These are phyloP conservation scores for Pontederia crassipes DNA, from an alignment of 176 grass and related monocot species.

Conservation along the genomic window DNA sequence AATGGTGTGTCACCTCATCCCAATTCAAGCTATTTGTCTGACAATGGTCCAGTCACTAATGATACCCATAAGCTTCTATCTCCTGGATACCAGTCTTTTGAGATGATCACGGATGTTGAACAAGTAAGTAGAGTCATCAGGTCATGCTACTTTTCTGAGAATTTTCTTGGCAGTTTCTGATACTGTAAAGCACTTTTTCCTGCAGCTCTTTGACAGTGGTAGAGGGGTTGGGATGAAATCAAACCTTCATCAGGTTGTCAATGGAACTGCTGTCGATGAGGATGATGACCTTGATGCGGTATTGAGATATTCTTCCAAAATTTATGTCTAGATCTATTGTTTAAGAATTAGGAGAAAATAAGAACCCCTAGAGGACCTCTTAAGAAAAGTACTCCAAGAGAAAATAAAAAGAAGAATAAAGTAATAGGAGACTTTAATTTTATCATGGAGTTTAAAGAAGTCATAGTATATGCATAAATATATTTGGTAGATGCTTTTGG, in stretches of 20 bases:
- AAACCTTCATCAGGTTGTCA: neutral
- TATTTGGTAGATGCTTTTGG: too few relatives aligned
- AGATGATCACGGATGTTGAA: neutral
- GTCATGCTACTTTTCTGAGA: neutral
- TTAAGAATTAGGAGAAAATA: too few relatives aligned
- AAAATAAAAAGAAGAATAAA: too few relatives aligned
- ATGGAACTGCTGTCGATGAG: neutral
- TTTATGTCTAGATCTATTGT: too few relatives aligned
- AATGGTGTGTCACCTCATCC: constrained; percentile 5
- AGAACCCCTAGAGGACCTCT: too few relatives aligned
- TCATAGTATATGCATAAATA: too few relatives aligned
- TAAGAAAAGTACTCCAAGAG: neutral
- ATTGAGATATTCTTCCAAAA: neutral
- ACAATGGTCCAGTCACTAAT: neutral
- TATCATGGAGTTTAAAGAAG: too few relatives aligned
- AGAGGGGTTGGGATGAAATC: neutral
- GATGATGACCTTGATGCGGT: neutral
- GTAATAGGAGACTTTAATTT: neutral
- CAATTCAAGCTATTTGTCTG: neutral
- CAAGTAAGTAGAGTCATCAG: neutral
- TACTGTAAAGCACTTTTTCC: neutral
- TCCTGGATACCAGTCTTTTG: neutral
- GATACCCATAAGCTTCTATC: neutral
- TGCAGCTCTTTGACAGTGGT: constrained; percentile 10
- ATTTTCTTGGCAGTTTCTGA: neutral